Evolutionary conservation across 2,329 filamentous ascomycete genomes (phyloP), one percentile per base, ranked within the genome.

Genomic region (Beauveria bassiana): DNA sequence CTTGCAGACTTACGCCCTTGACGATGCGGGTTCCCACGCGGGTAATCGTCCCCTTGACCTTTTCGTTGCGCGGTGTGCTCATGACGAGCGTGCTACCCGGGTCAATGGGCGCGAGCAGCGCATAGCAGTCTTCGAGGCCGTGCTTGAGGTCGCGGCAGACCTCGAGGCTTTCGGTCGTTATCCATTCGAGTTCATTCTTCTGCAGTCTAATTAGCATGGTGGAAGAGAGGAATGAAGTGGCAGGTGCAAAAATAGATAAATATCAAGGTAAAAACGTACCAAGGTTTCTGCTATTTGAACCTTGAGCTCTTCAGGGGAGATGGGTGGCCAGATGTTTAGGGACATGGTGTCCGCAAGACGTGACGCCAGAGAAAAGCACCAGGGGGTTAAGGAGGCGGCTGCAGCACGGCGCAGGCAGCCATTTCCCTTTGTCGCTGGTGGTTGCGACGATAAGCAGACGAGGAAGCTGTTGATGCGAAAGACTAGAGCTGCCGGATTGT

Each of bases 31-130:
- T 91, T 45, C 95, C 95, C 42, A 96, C 86, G 59, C 95, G 86
- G 1, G 93, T 98, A 63, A 98, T 85, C 68, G 91, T 90, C 20
- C 95, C 95, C 74, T 99, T 99, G 65, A 98, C 86, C 66, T 84
- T 86, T 77, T 99, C 95, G 61, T 91, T 93, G 61, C 93, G 85
- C 61, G 89, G 83, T 16, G 93, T 96, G 64, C 90, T 95, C 66
- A 99, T 82, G 34, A 95, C 93, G 31, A 99, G 84, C 1, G 93
- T 99, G 68, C 88, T 93, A 9, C 92, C 92, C 1, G 88, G 87
- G 70, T 96, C 91, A 65, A 88, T 83, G 1, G 93, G 92, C 8
- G 91, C 89, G 34, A 99, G 85, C 26, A 98, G 83, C 20, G 88
- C 86, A 67, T 92, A 91, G 76, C 93, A 97, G 75, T 97, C 92